Evolutionary conservation across 805 yeast genomes (phyloP), one percentile per base, ranked within the genome.

Genomic region (Candida ulmi): DNA sequence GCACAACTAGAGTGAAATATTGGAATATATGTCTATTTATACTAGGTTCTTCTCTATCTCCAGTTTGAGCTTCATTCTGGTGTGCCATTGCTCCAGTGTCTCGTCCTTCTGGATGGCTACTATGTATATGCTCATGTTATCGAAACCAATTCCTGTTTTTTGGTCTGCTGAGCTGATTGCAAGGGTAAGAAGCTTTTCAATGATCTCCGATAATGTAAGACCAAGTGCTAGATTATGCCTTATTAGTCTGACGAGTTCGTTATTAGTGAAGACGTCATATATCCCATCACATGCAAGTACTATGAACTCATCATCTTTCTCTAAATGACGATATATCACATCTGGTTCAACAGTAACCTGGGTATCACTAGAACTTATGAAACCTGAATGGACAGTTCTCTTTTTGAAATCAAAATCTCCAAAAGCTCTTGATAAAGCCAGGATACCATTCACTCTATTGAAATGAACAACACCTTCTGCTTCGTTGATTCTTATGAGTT

Each of bases 401-500:
- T 54, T 52, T 45, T 75, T 75, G 48, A 75, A 75, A 32, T 65
- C 65, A 52, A 82, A 83, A 61, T 83, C 90, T 23, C 88, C 87
- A 60, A 91, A 85, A 40, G 96, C 97, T 60, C 98, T 73, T 37
- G 95, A 83, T 46, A 91, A 70, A 1, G 98, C 98, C 61, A 91
- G 73, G 48, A 88, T 87, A 39, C 98, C 98, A 60, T 93, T 93
- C 36, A 91, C 98, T 62, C 99, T 76, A 40, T 95, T 95, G 60
- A 80, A 75, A 33, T 87, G 95, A 24, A 91, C 96, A 51, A 79
- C 86, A 3, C 97, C 98, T 41, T 98, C 97, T 21, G 96, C 95
- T 39, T 90, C 88, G 50, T 81, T 80, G 43, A 91, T 91, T 56
- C 99, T 71, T 30, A 93, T 79, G 60, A 83, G 74, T 62, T 91